Base-by-base conservation (phyloP, 805 yeast genomes). In the Yarrowia sp. region DNA sequence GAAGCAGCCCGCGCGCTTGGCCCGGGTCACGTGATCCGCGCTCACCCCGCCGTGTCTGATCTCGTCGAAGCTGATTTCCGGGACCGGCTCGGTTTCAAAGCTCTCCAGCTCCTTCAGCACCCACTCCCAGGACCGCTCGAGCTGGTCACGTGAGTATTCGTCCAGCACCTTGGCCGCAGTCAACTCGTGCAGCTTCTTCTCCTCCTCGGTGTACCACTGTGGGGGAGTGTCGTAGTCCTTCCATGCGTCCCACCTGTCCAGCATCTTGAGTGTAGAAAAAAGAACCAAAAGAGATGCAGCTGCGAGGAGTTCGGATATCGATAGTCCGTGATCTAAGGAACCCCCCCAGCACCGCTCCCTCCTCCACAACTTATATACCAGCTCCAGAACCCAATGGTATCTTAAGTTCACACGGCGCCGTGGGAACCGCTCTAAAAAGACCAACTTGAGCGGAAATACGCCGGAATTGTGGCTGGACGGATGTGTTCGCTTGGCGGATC, bases 171-270 rank as follows among this genome's bases (percentile, higher is more conserved):
- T 30, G 10, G 39, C 24, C 2, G 46, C 61, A 1, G 61, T 40
- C 19, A 10, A 9, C 46, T 24, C 24, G 15, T 55, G 61, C 15
- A 55, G 46, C 9, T 24, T 24, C 38, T 24, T 14, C 15, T 55
- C 61, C 30, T 55, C 46, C n/a, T 24, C 46, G 2, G 33, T 20
- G 19, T 19, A 38, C 58, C 58, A 52, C 13, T 5, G 4, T 1
- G 58, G 58, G 1, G 9, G 43, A 20, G 17, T 19, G 8, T 7
- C 19, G 43, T 36, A 52, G 58, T 52, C 58, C 3, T 38, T 15
- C 61, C 61, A 55, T n/a, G 19, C 19, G n/a, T 39, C 12, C 61
- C 61, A 55, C 40, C 39, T 55, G 46, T 55, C 34, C 38, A 39
- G 10, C 61, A 55, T 55, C 2, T 14, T 53, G 34, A 14, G 33